Evolutionary conservation across 169 alveolate species (phyloP), one percentile per base, ranked within the genome.

Genomic region (Eimeria sp.): DNA sequence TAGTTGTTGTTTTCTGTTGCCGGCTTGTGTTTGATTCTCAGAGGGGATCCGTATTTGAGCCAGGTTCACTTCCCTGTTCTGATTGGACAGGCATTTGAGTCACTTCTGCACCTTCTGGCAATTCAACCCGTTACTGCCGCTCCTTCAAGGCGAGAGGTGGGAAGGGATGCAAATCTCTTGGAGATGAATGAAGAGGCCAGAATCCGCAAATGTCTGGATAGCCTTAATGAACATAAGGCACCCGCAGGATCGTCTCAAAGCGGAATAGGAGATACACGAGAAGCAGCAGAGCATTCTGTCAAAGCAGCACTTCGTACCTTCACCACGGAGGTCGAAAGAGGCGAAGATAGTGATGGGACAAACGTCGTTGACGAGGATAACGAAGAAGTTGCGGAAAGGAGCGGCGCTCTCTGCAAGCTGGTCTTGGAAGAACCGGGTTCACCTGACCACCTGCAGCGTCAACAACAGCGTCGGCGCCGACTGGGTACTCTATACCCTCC

Each of bases 331-430:
- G 60, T 30, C 71, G 76, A 25, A 23, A 10, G 76, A 16, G 54
- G 68, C 13, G 56, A 52, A 49, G 49, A 54, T 27, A 71, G 87
- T 62, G 58, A 58, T 52, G 60, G 74, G 20, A 16, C 87, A 76
- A 16, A n/a, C 33, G 46, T 43, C 56, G 33, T 49, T 43, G 72
- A 37, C 30, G 74, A 54, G 37, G 87, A 89, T 23, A 87, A 89
- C 64, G 95, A 88, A 23, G 93, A 87, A 43, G 82, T 33, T 64
- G 66, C 66, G 74, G 95, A 89, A 66, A 68, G 72, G 60, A 89
- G 87, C 76, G 52, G n/a, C 16, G 60, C 54, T 62, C 71, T 89
- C 77, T 71, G 95, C 77, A 82, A 56, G 87, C 66, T 66, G 68
- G 85, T 68, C 6, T 56, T 90, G 68, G 82, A 58, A 20, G 88